These are phyloP conservation scores for Puccinellia tenuiflora DNA, from an alignment of 176 grass and related monocot genomes.

Conservation along the genomic window DNA sequence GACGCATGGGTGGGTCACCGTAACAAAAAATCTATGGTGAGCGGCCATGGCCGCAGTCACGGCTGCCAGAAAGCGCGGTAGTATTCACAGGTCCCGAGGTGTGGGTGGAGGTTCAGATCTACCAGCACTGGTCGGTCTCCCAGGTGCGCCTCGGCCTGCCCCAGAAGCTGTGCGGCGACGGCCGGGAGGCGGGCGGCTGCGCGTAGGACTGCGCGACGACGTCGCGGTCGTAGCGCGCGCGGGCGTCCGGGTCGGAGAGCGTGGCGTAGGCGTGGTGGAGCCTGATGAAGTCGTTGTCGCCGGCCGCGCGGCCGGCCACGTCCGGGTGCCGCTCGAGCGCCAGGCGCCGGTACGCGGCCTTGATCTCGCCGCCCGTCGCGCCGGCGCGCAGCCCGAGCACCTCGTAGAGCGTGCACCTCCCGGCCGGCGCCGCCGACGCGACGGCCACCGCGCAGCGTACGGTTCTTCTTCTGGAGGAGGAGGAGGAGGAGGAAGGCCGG, in stretches of 20 bases:
- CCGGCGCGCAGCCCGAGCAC: slow-evolving; percentile 43
- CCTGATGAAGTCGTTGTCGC: slow-evolving; percentile 28
- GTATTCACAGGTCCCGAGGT: background rate
- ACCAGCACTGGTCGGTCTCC: slow-evolving; percentile 79
- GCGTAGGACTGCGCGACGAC: background rate
- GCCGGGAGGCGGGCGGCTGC: background rate
- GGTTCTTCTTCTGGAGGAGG: background rate
- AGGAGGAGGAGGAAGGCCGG: background rate
- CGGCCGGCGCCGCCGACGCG: background rate
- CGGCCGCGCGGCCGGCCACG: slow-evolving; percentile 30
- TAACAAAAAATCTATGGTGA: slow-evolving; percentile 30
- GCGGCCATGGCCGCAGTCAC: slow-evolving; percentile 31
- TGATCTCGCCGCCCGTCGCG: slow-evolving; percentile 58
- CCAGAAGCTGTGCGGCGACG: background rate
- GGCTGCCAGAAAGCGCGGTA: background rate
- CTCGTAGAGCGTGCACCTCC: slow-evolving; percentile 24
- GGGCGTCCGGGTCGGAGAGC: slow-evolving; percentile 51
- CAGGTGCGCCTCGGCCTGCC: slow-evolving; percentile 25
- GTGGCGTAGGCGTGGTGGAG: slow-evolving; percentile 59
- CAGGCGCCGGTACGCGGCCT: slow-evolving; percentile 65
- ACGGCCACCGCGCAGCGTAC: slow-evolving; percentile 18
- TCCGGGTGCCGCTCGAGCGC: slow-evolving; percentile 54
- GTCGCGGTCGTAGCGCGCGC: slow-evolving; percentile 48
- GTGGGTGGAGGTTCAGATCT: background rate
- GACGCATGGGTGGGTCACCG: slow-evolving; percentile 25